phyloP scores from a whole-genome alignment of 208 protist species.

The Phytomonas serpens region DNA sequence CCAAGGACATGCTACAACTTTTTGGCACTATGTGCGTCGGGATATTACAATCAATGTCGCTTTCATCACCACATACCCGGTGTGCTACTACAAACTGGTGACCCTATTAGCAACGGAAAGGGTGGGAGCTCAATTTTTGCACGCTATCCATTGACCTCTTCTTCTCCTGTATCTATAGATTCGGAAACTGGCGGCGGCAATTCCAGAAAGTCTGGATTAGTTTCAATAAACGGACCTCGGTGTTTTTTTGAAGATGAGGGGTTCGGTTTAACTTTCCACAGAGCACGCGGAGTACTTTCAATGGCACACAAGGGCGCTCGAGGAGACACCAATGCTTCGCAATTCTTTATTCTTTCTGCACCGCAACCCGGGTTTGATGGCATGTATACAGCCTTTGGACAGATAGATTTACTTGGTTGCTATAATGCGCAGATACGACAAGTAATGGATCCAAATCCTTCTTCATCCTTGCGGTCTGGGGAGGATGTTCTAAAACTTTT shows the following conservation, averaged over 20 bases:
- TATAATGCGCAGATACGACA: constrained; percentile 11
- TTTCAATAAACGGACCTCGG: constrained; percentile 11
- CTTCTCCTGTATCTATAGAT: not conserved
- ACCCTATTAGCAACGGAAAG: constrained; percentile 90
- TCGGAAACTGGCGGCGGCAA: not conserved
- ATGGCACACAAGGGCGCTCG: constrained; percentile 93
- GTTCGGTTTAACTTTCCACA: constrained; percentile 88
- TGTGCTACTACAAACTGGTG: constrained; percentile 91
- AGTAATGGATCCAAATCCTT: constrained; percentile 7
- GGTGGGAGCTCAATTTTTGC: constrained; percentile 93
- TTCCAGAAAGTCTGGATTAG: not conserved
- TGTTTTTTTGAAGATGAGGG: constrained; percentile 79
- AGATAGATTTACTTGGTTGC: constrained; percentile 50
- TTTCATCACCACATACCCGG: constrained; percentile 93
- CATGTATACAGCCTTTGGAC: constrained; percentile 94
- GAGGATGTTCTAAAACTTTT: constrained; percentile 4
- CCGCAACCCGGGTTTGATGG: constrained; percentile 60
- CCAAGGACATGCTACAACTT: constrained; percentile 96
- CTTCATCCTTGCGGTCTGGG: not conserved
- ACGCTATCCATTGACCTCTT: constrained; percentile 1
- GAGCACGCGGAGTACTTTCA: constrained; percentile 81
- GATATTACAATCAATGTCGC: constrained; percentile 90
- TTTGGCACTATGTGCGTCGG: constrained; percentile 84
- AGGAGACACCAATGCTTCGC: constrained; percentile 84
- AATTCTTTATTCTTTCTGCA: constrained; percentile 81